Base-by-base conservation (phyloP, 2,329 filamentous ascomycete genomes). In the Sporothrix luriei region DNA sequence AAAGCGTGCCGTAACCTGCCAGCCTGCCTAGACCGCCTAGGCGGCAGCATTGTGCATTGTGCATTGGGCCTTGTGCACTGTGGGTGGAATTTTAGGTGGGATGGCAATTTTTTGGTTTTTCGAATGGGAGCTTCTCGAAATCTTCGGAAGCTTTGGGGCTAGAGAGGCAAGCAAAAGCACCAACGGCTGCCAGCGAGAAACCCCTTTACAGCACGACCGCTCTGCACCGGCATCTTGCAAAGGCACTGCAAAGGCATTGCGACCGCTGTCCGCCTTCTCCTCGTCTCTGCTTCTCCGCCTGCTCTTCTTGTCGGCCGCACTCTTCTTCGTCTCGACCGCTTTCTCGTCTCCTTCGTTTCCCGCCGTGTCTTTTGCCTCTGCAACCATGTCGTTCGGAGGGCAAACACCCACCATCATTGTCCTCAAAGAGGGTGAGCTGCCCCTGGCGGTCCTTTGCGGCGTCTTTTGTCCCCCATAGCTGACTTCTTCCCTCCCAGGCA, bases 361-460 rank as follows among this genome's bases (percentile, higher is more conserved):
- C n/a, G 38, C 38, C 24, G 14, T 19, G 38, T 40, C 4, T 40
- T 9, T 48, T 54, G 48, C 59, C 48, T 49, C 69, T 24, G 62
- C 59, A 54, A 85, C 77, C 75, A 97, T 97, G 94, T 96, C 94
- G 80, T 97, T 97, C 84, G 93, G 93, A 84, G 94, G 94, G 80
- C 94, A 97, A 83, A 95, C 94, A 79, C 94, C 94, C 80, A 97
- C 94, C 76, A 97, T 97, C 80, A 93, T 98, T 82, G 94, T 98
- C 84, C 88, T 98, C 79, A 96, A 95, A 85, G 94, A 97, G 86
- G 94, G 94, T 96, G 79, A 54, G 54, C 33, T 40, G 10, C 65
- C 46, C 2, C 19, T n/a, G 48, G 16, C 40, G 9, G 7, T 14
- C 51, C 7, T 24, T 46, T 4, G 21, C 54, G 9, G n/a, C 80